Base-by-base conservation (phyloP, 1,284 basidiomycete genomes). In the Peniophora sp. region DNA sequence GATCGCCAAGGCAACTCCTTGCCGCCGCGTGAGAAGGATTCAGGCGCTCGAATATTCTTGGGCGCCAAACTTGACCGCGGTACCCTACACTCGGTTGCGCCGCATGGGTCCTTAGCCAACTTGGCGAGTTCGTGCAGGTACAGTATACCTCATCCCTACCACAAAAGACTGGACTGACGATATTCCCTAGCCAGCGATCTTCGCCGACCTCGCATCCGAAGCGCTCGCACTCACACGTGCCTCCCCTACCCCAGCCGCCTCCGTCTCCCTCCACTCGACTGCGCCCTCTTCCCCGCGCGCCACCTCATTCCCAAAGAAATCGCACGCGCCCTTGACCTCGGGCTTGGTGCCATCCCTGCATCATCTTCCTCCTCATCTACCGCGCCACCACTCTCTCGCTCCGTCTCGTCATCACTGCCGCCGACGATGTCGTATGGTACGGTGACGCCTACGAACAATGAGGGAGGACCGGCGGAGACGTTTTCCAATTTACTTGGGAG, bases 281-380 rank as follows among this genome's bases (percentile, higher is more conserved):
- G 81, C 0, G 76, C 84, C 27, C 70, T 97, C 14, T 97, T 97
- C 73, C 78, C 94, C 39, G 83, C 93, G 17, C 78, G 92, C 45
- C 93, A 97, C 68, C 69, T 97, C 48, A 87, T 96, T 37, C 65
- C 97, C 54, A 97, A 96, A 65, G 93, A 97, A 68, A 84, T 96
- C 62, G 78, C 85, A 3, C 75, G 82, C 35, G 85, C 81, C 53
- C 69, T 96, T 49, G 89, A 92, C 55, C 67, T 90, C 36, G 79
- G 27, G 12, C 27, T 32, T 12, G 27, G 27, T 12, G 27, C 27
- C 27, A 32, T 32, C 62, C 90, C 89, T 24, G 81, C 82, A 37
- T 84, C 75, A 11, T 82, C 69, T 36, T 88, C 88, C 87, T 32
- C 27, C 12, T 32, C 27, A 12, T 32, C 27, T 12, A 32, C 27